Evolutionary conservation across 768 basidiomycete species (phyloP), one percentile per base, ranked within the genome.

Genomic region (Pleurotus tuoliensis): DNA sequence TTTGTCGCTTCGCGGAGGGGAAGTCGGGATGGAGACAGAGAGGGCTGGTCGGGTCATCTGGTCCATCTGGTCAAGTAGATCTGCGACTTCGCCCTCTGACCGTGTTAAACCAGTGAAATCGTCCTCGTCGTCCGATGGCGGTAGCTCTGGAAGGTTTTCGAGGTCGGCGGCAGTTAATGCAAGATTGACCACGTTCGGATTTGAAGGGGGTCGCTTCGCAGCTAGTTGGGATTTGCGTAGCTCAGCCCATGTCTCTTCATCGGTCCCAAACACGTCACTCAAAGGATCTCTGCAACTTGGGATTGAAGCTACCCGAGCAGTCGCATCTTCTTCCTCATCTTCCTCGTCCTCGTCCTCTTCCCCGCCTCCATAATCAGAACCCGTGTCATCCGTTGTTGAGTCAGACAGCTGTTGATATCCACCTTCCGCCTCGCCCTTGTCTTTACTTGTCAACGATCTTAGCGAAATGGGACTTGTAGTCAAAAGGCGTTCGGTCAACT

Each of bases 211-310:
- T 46, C 59, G 57, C 61, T 68, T 63, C 9, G 30, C 30, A 58
- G 68, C 61, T 62, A 62, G 68, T 25, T 64, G 66, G 56, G 76
- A 65, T 40, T 72, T 63, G 51, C 66, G 82, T 48, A 87, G 73
- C 50, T 81, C 81, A 56, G 74, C 72, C 85, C 86, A 86, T 1
- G 81, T 78, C 60, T 86, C 81, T 59, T 74, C 81, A 65, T 87
- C 86, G n/a, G 77, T 76, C 46, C 86, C 84, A 69, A 87, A 87
- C 5, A 87, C 76, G 60, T 87, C 84, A 7, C 68, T 74, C 24
- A 87, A 71, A 18, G 83, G 83, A 64, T 88, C 83, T 56, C 64
- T 67, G 56, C 66, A 68, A 60, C 62, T 66, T 50, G 62, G 61
- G 52, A 68, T 53, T 48, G 72, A 67, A 62, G 67, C 63, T 41